Evolutionary conservation across 768 basidiomycete genomes (phyloP).

Genomic region (Tulasnella sp.): DNA sequence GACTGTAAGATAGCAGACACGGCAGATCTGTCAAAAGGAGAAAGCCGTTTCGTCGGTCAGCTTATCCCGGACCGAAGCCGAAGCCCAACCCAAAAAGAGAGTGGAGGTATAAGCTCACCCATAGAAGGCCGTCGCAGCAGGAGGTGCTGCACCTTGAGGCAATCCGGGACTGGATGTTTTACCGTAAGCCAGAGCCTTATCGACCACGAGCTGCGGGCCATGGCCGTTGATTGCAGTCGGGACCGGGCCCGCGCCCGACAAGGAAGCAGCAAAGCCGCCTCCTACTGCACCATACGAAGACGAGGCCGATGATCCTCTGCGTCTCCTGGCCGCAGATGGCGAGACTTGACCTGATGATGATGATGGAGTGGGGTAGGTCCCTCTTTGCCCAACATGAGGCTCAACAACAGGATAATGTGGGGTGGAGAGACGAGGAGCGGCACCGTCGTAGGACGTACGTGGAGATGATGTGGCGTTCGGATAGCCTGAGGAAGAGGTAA

Average conservation of each 20-base stretch:
- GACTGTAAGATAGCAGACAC: constrained; percentile 5
- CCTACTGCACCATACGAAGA: not conserved
- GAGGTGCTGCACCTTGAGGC: constrained; percentile 1
- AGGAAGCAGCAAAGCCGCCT: not conserved
- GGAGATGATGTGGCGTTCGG: constrained; percentile 5
- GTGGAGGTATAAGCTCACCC: constrained; percentile 1
- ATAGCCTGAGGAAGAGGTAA: not conserved
- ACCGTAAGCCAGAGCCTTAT: constrained; percentile 5
- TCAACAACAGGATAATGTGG: not conserved
- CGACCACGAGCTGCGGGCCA: constrained; percentile 2
- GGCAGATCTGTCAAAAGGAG: constrained; percentile 8
- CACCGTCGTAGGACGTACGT: not conserved
- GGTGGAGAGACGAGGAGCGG: not conserved
- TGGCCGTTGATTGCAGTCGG: not conserved
- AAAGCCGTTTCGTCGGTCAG: not conserved
- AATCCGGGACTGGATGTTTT: not conserved
- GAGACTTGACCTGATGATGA: not conserved
- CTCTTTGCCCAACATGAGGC: not conserved
- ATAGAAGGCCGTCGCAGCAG: constrained; percentile 14
- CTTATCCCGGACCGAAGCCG: not conserved
- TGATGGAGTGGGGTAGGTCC: not conserved
- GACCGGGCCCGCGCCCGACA: not conserved
- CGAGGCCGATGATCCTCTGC: not conserved
- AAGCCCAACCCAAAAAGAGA: not conserved
- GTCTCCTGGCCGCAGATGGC: not conserved